These are phyloP conservation scores for Cryptosporidium baileyi DNA, from an alignment of 169 alveolate genomes.

Conservation along the genomic window DNA sequence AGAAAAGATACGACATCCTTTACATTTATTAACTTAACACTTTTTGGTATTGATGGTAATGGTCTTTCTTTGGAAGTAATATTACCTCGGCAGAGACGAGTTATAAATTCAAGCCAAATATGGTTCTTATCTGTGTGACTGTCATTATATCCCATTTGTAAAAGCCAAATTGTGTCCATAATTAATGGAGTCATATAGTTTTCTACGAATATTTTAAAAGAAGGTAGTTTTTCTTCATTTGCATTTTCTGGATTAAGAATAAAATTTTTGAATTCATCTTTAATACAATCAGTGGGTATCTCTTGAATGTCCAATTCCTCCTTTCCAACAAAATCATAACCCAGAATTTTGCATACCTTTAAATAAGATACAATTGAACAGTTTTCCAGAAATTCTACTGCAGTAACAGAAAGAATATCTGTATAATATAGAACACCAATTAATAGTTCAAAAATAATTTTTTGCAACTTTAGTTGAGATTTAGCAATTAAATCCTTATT, in stretches of 20 bases:
- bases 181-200: constrained; percentile 40
- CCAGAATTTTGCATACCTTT: constrained; percentile 24
- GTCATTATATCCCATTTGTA: constrained; percentile 18
- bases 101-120: constrained; percentile 43
- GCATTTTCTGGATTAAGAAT: not conserved
- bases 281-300: constrained; percentile 1
- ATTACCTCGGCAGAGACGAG: constrained; percentile 58
- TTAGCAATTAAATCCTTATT: not conserved
- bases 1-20: constrained; percentile 39
- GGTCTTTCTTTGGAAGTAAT: constrained; percentile 38
- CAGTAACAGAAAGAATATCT: not conserved
- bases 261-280: not conserved
- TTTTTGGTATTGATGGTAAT: constrained; percentile 47
- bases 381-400: constrained; percentile 50
- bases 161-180: constrained; percentile 59
- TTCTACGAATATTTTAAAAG: not conserved
- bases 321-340: not conserved
- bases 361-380: constrained; percentile 37
- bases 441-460: constrained; percentile 34
- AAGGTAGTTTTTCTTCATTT: not conserved
- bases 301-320: constrained; percentile 23
- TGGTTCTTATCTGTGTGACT: not conserved
- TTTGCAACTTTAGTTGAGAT: constrained; percentile 24
- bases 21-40: constrained; percentile 8
- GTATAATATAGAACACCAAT: constrained; percentile 4